Percentiles rank a stretch among this genome's conserved stretches.
Conservation (phyloP, 2,329 filamentous ascomycete species). For the Alternaria metachromatica region DNA sequence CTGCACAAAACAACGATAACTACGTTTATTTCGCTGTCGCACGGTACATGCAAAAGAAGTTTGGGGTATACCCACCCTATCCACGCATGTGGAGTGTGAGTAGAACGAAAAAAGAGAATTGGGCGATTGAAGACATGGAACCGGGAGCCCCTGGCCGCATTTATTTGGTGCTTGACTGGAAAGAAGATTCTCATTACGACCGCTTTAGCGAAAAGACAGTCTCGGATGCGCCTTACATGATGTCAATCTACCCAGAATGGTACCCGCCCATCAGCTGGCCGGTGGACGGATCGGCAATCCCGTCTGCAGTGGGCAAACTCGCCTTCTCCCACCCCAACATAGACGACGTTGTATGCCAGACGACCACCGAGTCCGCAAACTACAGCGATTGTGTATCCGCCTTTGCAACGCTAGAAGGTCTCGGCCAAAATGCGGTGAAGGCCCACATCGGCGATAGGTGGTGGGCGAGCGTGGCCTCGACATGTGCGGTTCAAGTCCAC, state of each 20-base stretch:
- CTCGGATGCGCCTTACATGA: fast-evolving
- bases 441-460: neutral
- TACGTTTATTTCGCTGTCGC: neutral
- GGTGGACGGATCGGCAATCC: too few species aligned
- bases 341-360: neutral
- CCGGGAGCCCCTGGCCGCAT: too few species aligned
- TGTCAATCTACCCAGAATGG: neutral
- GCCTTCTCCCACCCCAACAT: neutral
- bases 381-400: neutral
- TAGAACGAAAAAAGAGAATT: fast-evolving
- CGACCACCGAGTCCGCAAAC: neutral
- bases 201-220: neutral
- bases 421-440: too few species aligned
- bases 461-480: neutral
- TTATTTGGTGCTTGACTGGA: too few species aligned
- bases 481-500: neutral
- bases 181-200: too few species aligned
- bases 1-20: neutral
- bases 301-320: too few species aligned
- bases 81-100: neutral
- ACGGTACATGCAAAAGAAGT: neutral
- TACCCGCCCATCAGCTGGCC: too few species aligned
- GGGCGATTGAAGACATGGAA: fast-evolving
- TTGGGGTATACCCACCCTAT: fast-evolving
- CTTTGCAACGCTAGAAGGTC: neutral